Base-by-base conservation (phyloP, 75 land plant species). In the Azolla pinnata region DNA sequence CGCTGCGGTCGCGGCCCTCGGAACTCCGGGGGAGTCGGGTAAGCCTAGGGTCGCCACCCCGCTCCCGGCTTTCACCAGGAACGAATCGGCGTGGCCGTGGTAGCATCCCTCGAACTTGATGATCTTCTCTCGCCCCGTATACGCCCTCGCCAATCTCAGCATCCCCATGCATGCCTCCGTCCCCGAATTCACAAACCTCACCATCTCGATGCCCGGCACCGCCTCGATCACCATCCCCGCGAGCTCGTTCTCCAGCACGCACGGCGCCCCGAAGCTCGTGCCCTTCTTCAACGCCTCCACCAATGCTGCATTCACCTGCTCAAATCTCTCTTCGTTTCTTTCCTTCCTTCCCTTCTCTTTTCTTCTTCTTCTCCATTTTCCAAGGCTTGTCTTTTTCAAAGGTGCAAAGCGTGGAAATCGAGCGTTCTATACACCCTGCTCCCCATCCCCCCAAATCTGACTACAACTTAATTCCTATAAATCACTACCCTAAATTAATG, bases 221-320 rank as follows among this genome's bases (percentile, higher is more conserved):
- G 97, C 97, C 9, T 80, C 62, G 25, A 89, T 85, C 21, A 95
- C 91, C 88, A 86, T 79, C 61, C 86, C 79, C 5, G 99, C 99
- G 18, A 95, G 70, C 28, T 60, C 61, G 68, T 90, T 95, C 63
- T 95, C 99, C 40, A 75, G 58, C 0, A 73, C 51, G 49, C 88
- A 90, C n/a, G 99, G 99, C 14, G 99, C 99, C 63, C 97, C 99
- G 70, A 95, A 95, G 72, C 99, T 95, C 35, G 99, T 95, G 29
- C 99, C 99, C 63, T 95, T 95, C 71, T 83, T 79, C 64, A 89
- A 67, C 23, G 99, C 77, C 52, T 89, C 90, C 44, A 75, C 72
- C 61, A 95, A 71, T 52, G 97, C 91, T 48, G 86, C 87, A 69
- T 81, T 82, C 9, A 95, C 96, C 98, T 86, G 78, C 47, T 56